Evolutionary conservation across 306 rosid species (phyloP).

Genomic region (Ammopiptanthus mongolicus): DNA sequence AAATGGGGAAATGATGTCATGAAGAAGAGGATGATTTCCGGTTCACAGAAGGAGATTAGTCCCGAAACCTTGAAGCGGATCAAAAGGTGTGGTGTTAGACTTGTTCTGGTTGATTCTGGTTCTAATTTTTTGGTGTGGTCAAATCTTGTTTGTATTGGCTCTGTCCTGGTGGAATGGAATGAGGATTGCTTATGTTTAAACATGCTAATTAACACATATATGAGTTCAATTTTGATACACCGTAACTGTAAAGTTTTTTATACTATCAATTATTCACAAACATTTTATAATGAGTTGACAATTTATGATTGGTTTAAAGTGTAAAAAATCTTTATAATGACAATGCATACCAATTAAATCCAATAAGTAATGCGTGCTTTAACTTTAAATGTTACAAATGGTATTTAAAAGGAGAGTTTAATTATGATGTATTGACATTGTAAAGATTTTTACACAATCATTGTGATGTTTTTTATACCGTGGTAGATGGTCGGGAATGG

Average conservation of each 20-base stretch:
- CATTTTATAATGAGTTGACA: too few relatives aligned
- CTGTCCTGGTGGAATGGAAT: background rate
- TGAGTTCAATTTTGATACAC: too few relatives aligned
- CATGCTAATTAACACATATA: background rate
- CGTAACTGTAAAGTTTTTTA: too few relatives aligned
- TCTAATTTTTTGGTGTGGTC: background rate
- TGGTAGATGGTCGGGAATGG: too few relatives aligned
- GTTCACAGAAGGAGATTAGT: conserved; percentile 41
- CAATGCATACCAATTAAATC: too few relatives aligned
- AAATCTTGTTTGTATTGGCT: background rate
- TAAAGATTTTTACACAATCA: too few relatives aligned
- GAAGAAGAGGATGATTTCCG: conserved; percentile 58
- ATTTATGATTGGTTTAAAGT: too few relatives aligned
- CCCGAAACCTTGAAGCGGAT: conserved; percentile 73
- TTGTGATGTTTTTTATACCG: too few relatives aligned
- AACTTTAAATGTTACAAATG: background rate
- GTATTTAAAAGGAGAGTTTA: too few relatives aligned
- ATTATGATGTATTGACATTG: too few relatives aligned
- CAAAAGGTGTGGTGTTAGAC: conserved; percentile 39
- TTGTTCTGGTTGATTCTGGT: background rate
- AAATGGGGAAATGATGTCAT: conserved; percentile 72
- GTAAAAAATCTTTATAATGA: too few relatives aligned
- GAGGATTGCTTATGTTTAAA: background rate
- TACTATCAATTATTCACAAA: too few relatives aligned
- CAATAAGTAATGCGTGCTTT: background rate